Evolutionary conservation across 2,329 filamentous ascomycete species (phyloP).

Genomic region (Pezicula carpinea): DNA sequence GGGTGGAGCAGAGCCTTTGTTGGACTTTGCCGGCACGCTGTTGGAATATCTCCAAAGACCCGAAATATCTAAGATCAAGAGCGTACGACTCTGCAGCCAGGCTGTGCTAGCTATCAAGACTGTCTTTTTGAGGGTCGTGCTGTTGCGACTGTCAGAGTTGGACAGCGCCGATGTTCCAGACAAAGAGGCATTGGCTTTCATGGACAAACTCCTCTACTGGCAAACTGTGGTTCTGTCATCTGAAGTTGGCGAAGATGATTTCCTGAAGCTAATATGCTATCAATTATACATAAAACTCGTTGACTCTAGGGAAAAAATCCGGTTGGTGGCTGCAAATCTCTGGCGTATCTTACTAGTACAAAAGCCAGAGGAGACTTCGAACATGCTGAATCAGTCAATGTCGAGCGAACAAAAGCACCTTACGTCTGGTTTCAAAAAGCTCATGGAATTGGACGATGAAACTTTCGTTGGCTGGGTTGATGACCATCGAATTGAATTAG

Average conservation of each 20-base stretch:
- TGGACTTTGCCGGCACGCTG: conserved; percentile 81
- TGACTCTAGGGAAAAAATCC: conserved; percentile 61
- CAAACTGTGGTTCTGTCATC: conserved; percentile 82
- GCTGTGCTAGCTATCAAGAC: conserved; percentile 71
- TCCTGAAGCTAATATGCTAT: conserved; percentile 84
- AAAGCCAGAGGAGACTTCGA: conserved; percentile 76
- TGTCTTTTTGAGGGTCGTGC: conserved; percentile 72
- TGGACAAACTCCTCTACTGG: conserved; percentile 91
- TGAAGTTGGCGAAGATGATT: conserved; percentile 73
- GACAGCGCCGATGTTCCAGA: conserved; percentile 61
- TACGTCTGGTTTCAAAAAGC: conserved; percentile 71
- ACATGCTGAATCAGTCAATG: conserved; percentile 68
- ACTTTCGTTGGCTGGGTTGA: conserved; percentile 87
- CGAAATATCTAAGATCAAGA: conserved; percentile 76
- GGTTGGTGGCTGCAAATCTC: conserved; percentile 73
- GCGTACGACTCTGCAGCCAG: conserved; percentile 84
- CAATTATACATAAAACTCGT: conserved; percentile 87
- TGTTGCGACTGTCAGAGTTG: conserved; percentile 79
- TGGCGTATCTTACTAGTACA: conserved; percentile 93
- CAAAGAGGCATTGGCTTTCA: conserved; percentile 61
- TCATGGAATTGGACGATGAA: conserved; percentile 85
- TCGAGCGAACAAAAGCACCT: conserved; percentile 67
- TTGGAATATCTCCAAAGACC: conserved; percentile 86
- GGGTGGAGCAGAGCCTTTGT: conserved; percentile 73
- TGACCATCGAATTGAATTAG: conserved; percentile 70